Evolutionary conservation across 352 stramenopile species (phyloP).

Genomic region (Phytophthora melonis): DNA sequence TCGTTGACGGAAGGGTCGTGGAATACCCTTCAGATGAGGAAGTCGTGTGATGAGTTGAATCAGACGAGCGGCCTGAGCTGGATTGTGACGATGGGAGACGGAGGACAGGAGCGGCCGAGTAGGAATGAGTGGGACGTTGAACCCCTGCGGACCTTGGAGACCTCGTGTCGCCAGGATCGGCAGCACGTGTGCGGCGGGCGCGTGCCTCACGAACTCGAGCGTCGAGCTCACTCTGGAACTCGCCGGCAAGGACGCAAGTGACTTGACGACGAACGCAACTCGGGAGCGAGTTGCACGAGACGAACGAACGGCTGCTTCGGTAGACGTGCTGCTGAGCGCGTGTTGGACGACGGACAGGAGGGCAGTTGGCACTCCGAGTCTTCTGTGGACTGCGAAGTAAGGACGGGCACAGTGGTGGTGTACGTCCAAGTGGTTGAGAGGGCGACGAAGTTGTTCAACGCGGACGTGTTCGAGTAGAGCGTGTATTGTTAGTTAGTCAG

Average conservation of each 20-base stretch:
- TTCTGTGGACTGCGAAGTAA: not conserved
- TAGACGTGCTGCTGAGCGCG: not conserved
- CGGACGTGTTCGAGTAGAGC: not conserved
- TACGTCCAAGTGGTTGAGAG: not conserved
- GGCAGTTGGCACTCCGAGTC: not conserved
- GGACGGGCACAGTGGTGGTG: not conserved
- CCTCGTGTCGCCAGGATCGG: not conserved
- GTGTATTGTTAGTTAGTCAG: slow-evolving; percentile 2
- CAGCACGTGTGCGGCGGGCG: not conserved
- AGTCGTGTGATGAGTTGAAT: not conserved
- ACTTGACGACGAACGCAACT: not conserved
- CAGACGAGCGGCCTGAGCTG: not conserved
- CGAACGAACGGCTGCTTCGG: not conserved
- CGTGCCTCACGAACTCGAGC: not conserved
- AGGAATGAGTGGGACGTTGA: not conserved
- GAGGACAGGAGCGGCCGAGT: not conserved
- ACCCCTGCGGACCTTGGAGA: not conserved
- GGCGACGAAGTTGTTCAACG: not conserved
- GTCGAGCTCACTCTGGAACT: not conserved
- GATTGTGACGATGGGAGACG: not conserved
- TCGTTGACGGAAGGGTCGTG: too few relatives aligned
- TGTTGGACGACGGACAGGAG: not conserved
- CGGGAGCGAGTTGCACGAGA: not conserved
- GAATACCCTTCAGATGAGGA: too few relatives aligned
- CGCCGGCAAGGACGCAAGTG: not conserved